These are phyloP conservation scores for Gracilaria caudata DNA, from an alignment of 23 red algal species.

Conservation along the genomic window DNA sequence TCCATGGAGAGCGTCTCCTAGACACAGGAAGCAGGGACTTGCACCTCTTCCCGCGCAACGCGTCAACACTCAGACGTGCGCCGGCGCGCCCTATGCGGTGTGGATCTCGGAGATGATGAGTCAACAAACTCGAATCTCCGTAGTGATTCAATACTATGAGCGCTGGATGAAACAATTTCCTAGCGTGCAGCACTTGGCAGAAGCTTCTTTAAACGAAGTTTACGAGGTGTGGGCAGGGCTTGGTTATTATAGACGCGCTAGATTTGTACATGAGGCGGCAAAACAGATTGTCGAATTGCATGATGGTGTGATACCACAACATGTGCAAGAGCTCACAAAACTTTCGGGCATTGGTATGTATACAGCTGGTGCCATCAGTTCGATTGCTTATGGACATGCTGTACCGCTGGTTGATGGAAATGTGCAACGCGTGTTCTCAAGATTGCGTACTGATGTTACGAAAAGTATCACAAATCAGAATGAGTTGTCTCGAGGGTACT, in stretches of 20 bases:
- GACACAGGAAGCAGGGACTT: neutral
- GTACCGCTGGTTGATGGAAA: slow-evolving; percentile 92
- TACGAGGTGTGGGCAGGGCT: slow-evolving; percentile 92
- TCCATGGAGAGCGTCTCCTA: slow-evolving; percentile 46
- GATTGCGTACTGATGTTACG: slow-evolving; percentile 45
- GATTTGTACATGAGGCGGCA: slow-evolving; percentile 79
- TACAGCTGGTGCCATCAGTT: slow-evolving; percentile 89
- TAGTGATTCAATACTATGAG: slow-evolving; percentile 78
- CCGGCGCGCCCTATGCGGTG: slow-evolving; percentile 83
- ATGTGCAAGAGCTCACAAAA: slow-evolving; percentile 33
- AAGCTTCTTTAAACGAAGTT: slow-evolving; percentile 70
- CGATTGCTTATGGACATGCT: slow-evolving; percentile 86
- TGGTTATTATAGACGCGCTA: slow-evolving; percentile 93
- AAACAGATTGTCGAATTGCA: slow-evolving; percentile 59
- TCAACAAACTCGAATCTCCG: slow-evolving; percentile 89
- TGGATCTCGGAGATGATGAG: slow-evolving; percentile 98
- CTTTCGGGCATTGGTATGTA: slow-evolving; percentile 88
- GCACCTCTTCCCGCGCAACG: neutral
- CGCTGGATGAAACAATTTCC: slow-evolving; percentile 90
- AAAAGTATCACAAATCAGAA: neutral
- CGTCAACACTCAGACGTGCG: neutral
- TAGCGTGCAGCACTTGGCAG: slow-evolving; percentile 65
- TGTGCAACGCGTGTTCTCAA: slow-evolving; percentile 78
- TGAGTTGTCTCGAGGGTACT: slow-evolving; percentile 14
- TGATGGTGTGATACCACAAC: slow-evolving; percentile 67